These are phyloP conservation scores for Lepiota brunneoincarnata DNA, from an alignment of 768 basidiomycete species.

Conservation along the genomic window DNA sequence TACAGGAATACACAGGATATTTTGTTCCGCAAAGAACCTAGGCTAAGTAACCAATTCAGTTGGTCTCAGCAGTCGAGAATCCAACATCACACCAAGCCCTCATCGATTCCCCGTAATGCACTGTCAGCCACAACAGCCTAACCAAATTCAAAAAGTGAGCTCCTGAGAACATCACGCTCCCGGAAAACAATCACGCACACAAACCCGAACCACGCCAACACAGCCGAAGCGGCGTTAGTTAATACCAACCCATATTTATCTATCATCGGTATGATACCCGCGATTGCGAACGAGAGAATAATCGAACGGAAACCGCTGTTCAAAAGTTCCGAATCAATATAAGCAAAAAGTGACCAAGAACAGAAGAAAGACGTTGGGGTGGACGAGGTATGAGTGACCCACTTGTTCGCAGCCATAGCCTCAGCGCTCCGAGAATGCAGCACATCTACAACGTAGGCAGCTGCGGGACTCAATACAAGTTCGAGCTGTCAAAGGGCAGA, in stretches of 20 bases:
- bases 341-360: background rate
- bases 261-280: conserved; percentile 40
- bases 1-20: too few species aligned
- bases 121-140: conserved; percentile 44
- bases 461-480: conserved; percentile 43
- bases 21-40: too few species aligned
- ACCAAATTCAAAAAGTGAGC: background rate
- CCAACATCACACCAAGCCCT: conserved; percentile 53
- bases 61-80: conserved; percentile 42
- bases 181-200: conserved; percentile 30
- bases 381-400: conserved; percentile 20
- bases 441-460: conserved; percentile 53
- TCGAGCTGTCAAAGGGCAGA: conserved; percentile 39
- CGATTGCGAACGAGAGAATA: conserved; percentile 29
- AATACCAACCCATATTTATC: conserved; percentile 38
- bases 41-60: conserved; percentile 20
- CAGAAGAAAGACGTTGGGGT: background rate
- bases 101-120: conserved; percentile 45
- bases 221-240: conserved; percentile 37
- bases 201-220: conserved; percentile 41
- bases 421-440: conserved; percentile 55
- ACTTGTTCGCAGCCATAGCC: conserved; percentile 49
- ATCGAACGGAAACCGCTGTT: conserved; percentile 29
- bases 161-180: background rate
- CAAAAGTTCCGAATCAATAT: background rate